These are phyloP conservation scores for Cadophora gregata DNA, from an alignment of 2,329 filamentous ascomycete genomes.

Conservation along the genomic window DNA sequence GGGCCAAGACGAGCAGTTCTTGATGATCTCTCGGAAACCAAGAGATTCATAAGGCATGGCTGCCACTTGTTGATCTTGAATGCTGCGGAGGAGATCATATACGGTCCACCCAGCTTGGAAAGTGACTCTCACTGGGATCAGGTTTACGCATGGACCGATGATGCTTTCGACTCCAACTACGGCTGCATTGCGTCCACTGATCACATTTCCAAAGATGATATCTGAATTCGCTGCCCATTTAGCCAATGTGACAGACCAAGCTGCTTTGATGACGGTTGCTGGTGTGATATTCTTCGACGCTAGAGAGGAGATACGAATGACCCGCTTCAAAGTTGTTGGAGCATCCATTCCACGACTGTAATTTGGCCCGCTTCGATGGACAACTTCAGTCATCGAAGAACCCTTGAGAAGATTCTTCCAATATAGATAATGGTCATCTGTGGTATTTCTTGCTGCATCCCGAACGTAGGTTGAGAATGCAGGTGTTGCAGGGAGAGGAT, in stretches of 20 bases:
- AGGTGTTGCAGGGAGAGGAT: constrained; percentile 31
- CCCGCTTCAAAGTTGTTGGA: constrained; percentile 23
- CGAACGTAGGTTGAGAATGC: constrained; percentile 49
- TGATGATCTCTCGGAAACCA: neutral
- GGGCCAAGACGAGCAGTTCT: neutral
- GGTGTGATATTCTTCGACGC: constrained; percentile 46
- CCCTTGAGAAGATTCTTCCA: constrained; percentile 51
- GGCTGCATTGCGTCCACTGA: constrained; percentile 27
- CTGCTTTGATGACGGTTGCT: constrained; percentile 49
- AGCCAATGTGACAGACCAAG: constrained; percentile 44
- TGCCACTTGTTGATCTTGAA: constrained; percentile 26
- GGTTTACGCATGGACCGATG: constrained; percentile 51
- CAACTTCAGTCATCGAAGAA: constrained; percentile 39
- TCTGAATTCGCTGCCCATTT: constrained; percentile 11
- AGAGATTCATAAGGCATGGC: constrained; percentile 33
- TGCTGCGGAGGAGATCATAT: constrained; percentile 22
- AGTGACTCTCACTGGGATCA: constrained; percentile 47
- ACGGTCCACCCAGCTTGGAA: constrained; percentile 21
- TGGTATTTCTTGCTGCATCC: constrained; percentile 38
- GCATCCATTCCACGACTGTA: neutral
- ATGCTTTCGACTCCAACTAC: constrained; percentile 47
- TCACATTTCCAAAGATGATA: constrained; percentile 28
- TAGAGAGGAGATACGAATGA: constrained; percentile 17
- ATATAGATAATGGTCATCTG: constrained; percentile 45
- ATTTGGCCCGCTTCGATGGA: neutral